Evolutionary conservation across 164 flowering plant genomes (phyloP).

Genomic region (Stephania yunnanensis): DNA sequence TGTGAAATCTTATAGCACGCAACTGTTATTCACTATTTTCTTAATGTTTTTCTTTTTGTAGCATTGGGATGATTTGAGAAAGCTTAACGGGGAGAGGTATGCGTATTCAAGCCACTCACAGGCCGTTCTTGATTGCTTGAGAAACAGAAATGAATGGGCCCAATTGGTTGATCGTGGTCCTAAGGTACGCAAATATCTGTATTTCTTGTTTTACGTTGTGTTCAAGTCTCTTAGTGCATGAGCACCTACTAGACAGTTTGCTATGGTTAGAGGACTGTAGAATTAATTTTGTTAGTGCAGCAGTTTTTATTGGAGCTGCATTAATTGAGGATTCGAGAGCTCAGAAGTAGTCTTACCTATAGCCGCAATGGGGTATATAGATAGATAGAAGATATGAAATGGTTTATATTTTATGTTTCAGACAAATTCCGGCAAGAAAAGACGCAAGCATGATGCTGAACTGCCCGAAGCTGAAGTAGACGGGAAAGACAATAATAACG

Average conservation of each 20-base stretch:
- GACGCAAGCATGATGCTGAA: constrained; percentile 69
- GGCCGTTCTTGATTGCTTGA: constrained; percentile 95
- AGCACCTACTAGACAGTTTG: not conserved
- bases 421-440: constrained; percentile 76
- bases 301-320: too few relatives aligned
- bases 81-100: constrained; percentile 94
- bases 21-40: not conserved
- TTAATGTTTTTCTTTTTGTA: constrained; percentile 18
- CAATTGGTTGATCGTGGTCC: constrained; percentile 93
- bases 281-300: too few relatives aligned
- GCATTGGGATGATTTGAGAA: constrained; percentile 92
- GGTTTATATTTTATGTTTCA: constrained; percentile 24
- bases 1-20: not conserved
- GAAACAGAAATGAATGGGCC: constrained; percentile 92
- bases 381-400: not conserved
- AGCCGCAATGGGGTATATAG: too few relatives aligned
- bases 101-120: constrained; percentile 95
- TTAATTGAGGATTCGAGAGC: too few relatives aligned
- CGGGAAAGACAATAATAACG: constrained; percentile 35
- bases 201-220: not conserved
- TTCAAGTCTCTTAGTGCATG: too few relatives aligned
- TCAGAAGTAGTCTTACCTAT: too few relatives aligned
- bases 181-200: constrained; percentile 45
- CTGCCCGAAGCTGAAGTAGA: constrained; percentile 43
- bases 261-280: not conserved